These are phyloP conservation scores for Saccharomyces hybrid DNA, from an alignment of 1,139 yeast genomes.

Conservation along the genomic window DNA sequence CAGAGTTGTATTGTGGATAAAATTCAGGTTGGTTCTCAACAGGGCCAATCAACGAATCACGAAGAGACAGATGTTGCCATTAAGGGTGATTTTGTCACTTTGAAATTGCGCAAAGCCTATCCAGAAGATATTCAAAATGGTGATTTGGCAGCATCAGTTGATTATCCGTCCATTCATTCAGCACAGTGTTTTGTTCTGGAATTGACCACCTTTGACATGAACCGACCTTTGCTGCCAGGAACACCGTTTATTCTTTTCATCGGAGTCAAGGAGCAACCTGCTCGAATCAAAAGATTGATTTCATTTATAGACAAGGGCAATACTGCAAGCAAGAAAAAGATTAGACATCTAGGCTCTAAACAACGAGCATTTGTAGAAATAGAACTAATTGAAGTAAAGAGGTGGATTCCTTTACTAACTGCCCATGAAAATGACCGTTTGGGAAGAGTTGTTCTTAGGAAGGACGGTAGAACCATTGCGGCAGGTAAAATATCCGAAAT, in stretches of 20 bases:
- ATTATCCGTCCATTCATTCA: conserved; percentile 38
- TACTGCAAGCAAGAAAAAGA: conserved; percentile 43
- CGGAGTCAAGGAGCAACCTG: conserved; percentile 72
- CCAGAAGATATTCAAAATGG: conserved; percentile 58
- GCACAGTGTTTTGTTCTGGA: conserved; percentile 47
- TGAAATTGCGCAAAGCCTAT: conserved; percentile 46
- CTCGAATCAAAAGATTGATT: conserved; percentile 52
- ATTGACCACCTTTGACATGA: conserved; percentile 59
- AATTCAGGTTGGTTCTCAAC: conserved; percentile 31
- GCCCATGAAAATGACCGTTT: conserved; percentile 53
- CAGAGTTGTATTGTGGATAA: conserved; percentile 40
- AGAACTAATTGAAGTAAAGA: conserved; percentile 43
- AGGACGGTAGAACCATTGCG: conserved; percentile 81
- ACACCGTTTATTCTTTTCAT: conserved; percentile 76
- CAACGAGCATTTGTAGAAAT: conserved; percentile 68
- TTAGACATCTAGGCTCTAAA: conserved; percentile 64
- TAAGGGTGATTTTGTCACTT: conserved; percentile 61
- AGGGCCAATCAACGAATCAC: conserved; percentile 15
- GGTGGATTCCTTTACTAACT: conserved; percentile 52
- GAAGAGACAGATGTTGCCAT: conserved; percentile 38
- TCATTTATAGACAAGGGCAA: conserved; percentile 42
- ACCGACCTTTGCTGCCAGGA: conserved; percentile 72
- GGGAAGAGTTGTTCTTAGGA: conserved; percentile 77
- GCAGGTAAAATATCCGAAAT: conserved; percentile 57
- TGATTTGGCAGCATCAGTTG: conserved; percentile 55